Conservation (phyloP, 371 early-diverging fungal genomes). For the Mucor plumbeus region DNA sequence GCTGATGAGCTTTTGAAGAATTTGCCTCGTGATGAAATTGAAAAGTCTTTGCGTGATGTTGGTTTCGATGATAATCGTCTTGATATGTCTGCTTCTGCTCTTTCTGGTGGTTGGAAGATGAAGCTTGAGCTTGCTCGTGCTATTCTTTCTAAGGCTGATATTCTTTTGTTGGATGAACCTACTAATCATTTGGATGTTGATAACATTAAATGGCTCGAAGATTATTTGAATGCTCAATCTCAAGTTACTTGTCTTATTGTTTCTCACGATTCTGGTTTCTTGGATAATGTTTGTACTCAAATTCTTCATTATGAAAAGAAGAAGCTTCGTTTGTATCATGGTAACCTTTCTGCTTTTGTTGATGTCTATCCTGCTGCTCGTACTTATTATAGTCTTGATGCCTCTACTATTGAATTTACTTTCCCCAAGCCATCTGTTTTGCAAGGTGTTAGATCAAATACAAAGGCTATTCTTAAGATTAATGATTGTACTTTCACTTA, state of each 20-base stretch:
- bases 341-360: conserved; percentile 73
- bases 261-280: conserved; percentile 98
- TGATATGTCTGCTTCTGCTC: conserved; percentile 59
- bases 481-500: conserved; percentile 70
- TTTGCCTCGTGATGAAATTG: conserved; percentile 58
- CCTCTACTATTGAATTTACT: conserved; percentile 69
- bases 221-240: conserved; percentile 90
- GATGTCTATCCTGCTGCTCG: conserved; percentile 61
- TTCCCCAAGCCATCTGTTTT: conserved; percentile 80
- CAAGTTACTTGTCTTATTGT: conserved; percentile 97
- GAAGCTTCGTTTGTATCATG: conserved; percentile 71
- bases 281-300: conserved; percentile 84
- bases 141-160: conserved; percentile 83
- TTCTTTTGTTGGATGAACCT: conserved; percentile 98
- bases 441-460: conserved; percentile 75
- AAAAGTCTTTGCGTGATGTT: conserved; percentile 60
- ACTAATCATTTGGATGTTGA: conserved; percentile 92
- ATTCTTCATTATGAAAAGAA: conserved; percentile 81
- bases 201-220: conserved; percentile 95
- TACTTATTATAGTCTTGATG: conserved; percentile 75
- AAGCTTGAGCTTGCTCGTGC: conserved; percentile 85
- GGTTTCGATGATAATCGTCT: conserved; percentile 71
- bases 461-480: conserved; percentile 80
- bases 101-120: conserved; percentile 94
- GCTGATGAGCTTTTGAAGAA: conserved; percentile 55